Evolutionary conservation across 2,329 filamentous ascomycete species (phyloP), one percentile per base, ranked within the genome.

Genomic region (Ceratocystis cubensis): DNA sequence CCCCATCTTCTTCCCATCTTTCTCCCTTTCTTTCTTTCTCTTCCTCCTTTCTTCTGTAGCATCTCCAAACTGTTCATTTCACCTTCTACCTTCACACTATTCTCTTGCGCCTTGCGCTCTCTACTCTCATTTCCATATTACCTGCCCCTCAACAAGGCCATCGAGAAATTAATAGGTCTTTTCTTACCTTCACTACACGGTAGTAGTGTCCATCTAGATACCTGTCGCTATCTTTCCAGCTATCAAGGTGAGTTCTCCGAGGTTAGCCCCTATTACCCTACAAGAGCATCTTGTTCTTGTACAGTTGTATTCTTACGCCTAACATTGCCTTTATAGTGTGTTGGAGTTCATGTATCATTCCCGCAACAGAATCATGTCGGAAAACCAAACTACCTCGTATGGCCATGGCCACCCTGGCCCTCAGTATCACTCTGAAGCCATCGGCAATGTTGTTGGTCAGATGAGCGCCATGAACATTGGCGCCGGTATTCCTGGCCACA

Each of bases 401-500:
- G 28, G 64, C 56, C 44, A 56, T 41, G 25, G 63, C 66, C 46
- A 50, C 46, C 17, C 33, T 25, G 46, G 61, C 45, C 17, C 63
- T 33, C 63, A 65, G 33, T 65, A 65, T 45, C 61, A 63, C 41
- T 30, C 63, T 65, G 63, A 65, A n/a, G 17, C 33, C 33, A 22
- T 70, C 13, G 45, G 50, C 20, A 64, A 65, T 22, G 59, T 70
- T 22, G 61, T 70, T 10, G 56, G 65, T 41, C 66, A 68, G 50
- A 69, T 70, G 68, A 62, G 69, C 50, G 65, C 73, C 33, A 73
- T 79, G 74, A 74, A 74, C 41, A 69, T 79, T 45, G 72, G 75
- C 28, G 50, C 30, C 20, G 57, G 48, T 63, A 41, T 65, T 22
- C 48, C 65, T 13, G 65, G 65, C 48, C 66, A 67, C 10, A 63